A percentile compares a stretch with the other conserved stretches of the same genome.
These are phyloP conservation scores for Colletotrichum tabaci DNA, from an alignment of 2,329 filamentous ascomycete genomes.

Conservation along the genomic window DNA sequence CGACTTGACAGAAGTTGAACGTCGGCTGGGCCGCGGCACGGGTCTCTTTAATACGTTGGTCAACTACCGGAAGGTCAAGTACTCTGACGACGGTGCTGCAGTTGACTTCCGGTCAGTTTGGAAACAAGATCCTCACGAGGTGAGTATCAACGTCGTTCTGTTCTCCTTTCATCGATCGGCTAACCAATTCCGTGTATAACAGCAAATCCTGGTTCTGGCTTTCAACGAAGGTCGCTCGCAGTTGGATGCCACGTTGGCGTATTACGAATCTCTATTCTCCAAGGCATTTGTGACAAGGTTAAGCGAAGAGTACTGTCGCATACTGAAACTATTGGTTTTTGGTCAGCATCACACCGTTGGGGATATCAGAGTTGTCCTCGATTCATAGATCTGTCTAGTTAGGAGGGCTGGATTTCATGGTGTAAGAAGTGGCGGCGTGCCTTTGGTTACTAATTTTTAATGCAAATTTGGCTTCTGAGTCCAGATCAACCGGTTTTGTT, in stretches of 20 bases:
- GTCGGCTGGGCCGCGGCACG: not conserved
- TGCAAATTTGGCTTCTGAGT: no score
- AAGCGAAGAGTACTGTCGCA: not conserved
- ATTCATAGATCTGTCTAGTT: not conserved
- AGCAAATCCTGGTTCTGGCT: constrained; percentile 24
- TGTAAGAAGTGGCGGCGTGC: no score
- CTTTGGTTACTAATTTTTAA: no score
- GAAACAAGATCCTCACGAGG: constrained; percentile 39
- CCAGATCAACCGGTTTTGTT: no score
- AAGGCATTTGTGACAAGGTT: not conserved
- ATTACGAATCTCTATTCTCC: constrained; percentile 25
- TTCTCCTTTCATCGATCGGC: no score
- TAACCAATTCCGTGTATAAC: not conserved
- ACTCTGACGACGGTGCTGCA: not conserved
- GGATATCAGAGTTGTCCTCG: not conserved
- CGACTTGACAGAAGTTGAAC: constrained; percentile 26
- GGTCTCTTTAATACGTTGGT: constrained; percentile 27
- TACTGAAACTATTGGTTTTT: not conserved
- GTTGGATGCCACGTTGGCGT: constrained; percentile 24
- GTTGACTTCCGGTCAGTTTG: constrained; percentile 12
- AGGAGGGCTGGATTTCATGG: no score
- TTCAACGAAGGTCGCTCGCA: constrained; percentile 21
- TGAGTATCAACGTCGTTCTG: not conserved
- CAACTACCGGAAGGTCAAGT: constrained; percentile 27
- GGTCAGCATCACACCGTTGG: constrained; percentile 14